Percentiles rank a stretch among this genome's conserved stretches.
Conservation (phyloP, 2,329 filamentous ascomycete genomes). For the Bipolaris cookei region DNA sequence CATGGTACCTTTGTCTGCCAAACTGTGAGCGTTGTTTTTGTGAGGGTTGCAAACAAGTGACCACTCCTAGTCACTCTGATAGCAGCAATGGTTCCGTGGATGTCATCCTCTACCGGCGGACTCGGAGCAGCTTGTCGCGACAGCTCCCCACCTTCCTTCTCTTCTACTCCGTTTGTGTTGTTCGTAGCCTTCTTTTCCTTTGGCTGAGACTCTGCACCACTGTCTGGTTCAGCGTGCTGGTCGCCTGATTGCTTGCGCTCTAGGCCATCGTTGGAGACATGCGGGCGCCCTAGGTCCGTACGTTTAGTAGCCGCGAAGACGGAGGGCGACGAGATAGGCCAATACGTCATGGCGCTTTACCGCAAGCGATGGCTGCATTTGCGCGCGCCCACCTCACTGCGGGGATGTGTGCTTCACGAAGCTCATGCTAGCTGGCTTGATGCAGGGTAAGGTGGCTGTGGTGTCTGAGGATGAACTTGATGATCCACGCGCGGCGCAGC, state of each 20-base stretch:
- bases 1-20: constrained; percentile 90
- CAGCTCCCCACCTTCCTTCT: constrained; percentile 15
- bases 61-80: constrained; percentile 79
- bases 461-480: constrained; percentile 22
- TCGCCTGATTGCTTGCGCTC: constrained; percentile 28
- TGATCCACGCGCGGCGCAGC: constrained; percentile 21
- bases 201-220: constrained; percentile 12
- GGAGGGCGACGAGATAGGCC: constrained; percentile 83
- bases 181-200: constrained; percentile 19
- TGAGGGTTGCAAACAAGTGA: constrained; percentile 86
- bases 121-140: constrained; percentile 10
- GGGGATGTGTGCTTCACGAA: constrained; percentile 28
- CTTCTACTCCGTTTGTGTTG: constrained; percentile 15
- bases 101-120: constrained; percentile 40
- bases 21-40: constrained; percentile 81
- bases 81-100: constrained; percentile 72
- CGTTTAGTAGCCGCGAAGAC: constrained; percentile 80
- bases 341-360: constrained; percentile 73
- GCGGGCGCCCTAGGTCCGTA: constrained; percentile 59
- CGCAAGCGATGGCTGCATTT: constrained; percentile 47
- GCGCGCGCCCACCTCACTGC: constrained; percentile 45
- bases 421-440: constrained; percentile 31
- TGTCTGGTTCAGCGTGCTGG: constrained; percentile 26
- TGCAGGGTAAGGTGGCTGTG: constrained; percentile 37
- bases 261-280: constrained; percentile 67